Evolutionary conservation across 2,329 filamentous ascomycete species (phyloP), one percentile per base, ranked within the genome.

Genomic region (Cucurbitaria berberidis): DNA sequence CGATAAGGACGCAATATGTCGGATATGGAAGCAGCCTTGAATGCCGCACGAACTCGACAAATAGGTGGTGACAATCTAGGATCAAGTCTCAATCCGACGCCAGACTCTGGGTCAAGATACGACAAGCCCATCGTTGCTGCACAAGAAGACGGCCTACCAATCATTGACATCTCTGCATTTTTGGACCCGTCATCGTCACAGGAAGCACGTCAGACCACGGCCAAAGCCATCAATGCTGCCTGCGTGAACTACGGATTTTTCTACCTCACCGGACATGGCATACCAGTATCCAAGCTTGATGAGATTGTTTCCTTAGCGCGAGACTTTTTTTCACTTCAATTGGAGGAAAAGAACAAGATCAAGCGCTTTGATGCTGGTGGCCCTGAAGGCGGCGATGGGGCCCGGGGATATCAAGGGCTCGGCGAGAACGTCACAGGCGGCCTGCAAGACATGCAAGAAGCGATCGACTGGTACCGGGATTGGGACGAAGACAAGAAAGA

Each of bases 241-340:
- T 78, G 76, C 60, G 57, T 59, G 15, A 60, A 69, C 39, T 75
- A 74, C 46, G 77, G 76, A 48, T 79, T 78, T 65, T 77, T 79
- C 62, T 77, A 78, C 55, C 71, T 78, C 2, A 74, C 65, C 29
- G 73, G 73, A 5, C 77, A 79, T 57, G 76, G 74, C 11, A 76
- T 79, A 18, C 69, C 76, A 0, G 13, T 32, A 0, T 13, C 60
- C 1, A 66, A 46, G 5, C 63, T 74, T 5, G 59, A 70, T 18
- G 22, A 62, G 8, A 49, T 76, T 10, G 64, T 77, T 26, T 34
- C 43, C 2, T 65, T 75, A 3, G 71, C 74, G 0, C 67, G 72
- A 3, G 40, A 55, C 3, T 77, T 77, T 63, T 77, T 77, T 57
- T 55, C 67, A 0, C 52, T 66, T 0, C 64, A 69, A 0, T 26